phyloP scores from a whole-genome alignment of 1,284 basidiomycete species.

The Sphaerobolus stellatus region DNA sequence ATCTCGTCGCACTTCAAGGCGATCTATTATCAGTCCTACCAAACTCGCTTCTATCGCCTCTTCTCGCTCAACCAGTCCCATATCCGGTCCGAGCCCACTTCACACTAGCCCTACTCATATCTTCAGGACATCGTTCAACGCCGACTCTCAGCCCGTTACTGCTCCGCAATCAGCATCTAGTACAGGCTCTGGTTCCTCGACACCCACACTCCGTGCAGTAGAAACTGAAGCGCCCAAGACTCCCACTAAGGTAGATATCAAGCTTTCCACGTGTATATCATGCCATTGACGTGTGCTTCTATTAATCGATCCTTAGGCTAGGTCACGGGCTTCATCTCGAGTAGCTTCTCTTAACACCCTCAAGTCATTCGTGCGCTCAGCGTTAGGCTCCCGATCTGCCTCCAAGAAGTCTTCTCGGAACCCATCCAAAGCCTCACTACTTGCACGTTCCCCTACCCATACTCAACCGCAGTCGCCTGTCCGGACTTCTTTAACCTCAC shows the following conservation, averaged over 20 bases:
- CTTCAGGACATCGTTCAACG: not conserved
- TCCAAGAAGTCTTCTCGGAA: slow-evolving; percentile 1
- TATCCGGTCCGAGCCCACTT: not conserved
- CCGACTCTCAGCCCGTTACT: not conserved
- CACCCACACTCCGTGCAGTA: not conserved
- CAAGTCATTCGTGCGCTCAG: slow-evolving; percentile 1
- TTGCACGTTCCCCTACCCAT: not conserved
- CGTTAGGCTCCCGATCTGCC: slow-evolving; percentile 9
- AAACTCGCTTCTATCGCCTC: slow-evolving; percentile 11
- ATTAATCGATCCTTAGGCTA: not conserved
- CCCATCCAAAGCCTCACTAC: not conserved
- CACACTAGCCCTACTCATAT: not conserved
- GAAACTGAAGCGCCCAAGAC: slow-evolving; percentile 2
- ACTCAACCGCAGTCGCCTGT: not conserved
- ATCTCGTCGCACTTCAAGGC: slow-evolving; percentile 8
- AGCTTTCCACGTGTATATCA: slow-evolving; percentile 1
- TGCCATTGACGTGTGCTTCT: not conserved
- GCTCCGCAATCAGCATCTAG: not conserved
- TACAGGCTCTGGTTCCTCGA: not conserved
- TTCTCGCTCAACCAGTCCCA: not conserved
- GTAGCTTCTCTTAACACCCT: slow-evolving; percentile 4
- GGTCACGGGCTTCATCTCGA: slow-evolving; percentile 5
- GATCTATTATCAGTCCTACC: slow-evolving; percentile 5
- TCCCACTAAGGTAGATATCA: slow-evolving; percentile 4
- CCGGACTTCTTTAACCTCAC: not conserved